A percentile compares a stretch with the other conserved stretches of the same genome.
Evolutionary conservation across 345 rosid species (phyloP).

Genomic region (Pelargonium nanum): DNA sequence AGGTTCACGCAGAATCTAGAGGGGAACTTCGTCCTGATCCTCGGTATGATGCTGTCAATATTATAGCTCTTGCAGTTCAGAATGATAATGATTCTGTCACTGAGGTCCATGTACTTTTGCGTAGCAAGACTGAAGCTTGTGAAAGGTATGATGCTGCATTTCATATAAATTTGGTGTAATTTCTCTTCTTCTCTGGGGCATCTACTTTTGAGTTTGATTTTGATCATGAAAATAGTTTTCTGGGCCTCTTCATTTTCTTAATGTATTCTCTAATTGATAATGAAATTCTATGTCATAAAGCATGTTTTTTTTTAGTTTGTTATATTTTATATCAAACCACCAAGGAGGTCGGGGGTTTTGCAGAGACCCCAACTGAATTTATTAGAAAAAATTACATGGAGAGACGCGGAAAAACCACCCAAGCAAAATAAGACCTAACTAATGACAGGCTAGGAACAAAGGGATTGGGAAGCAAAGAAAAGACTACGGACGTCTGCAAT

Average conservation of each 20-base stretch:
- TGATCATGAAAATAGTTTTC: background rate
- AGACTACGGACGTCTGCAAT: too few relatives aligned
- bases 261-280: background rate
- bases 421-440: too few relatives aligned
- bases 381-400: too few relatives aligned
- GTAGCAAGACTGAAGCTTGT: constrained; percentile 25
- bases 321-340: too few relatives aligned
- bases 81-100: constrained; percentile 39
- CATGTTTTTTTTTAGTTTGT: too few relatives aligned
- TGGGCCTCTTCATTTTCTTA: background rate
- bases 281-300: background rate
- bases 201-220: background rate
- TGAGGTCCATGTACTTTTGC: constrained; percentile 49
- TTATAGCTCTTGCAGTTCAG: constrained; percentile 59
- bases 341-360: too few relatives aligned
- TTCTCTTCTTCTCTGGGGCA: constrained; percentile 1
- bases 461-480: too few relatives aligned
- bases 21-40: constrained; percentile 88
- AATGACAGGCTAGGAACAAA: too few relatives aligned
- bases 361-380: too few relatives aligned
- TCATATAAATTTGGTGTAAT: background rate
- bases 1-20: constrained; percentile 86
- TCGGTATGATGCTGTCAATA: constrained; percentile 66
- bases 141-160: constrained; percentile 38
- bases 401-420: too few relatives aligned